Evolutionary conservation across 1,284 basidiomycete species (phyloP).

Genomic region (Porphyrellus sp.): DNA sequence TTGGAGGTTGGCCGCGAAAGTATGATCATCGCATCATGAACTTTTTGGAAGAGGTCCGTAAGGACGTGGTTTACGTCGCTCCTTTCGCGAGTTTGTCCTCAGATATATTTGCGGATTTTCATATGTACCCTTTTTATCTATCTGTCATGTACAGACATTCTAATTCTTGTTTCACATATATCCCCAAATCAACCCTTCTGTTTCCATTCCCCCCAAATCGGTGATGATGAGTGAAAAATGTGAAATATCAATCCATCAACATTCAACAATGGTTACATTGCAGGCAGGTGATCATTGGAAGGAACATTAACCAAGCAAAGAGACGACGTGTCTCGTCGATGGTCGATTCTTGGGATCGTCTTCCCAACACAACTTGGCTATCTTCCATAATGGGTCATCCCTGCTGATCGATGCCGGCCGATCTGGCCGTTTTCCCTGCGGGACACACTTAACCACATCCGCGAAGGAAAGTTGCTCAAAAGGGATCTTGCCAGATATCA

Average conservation of each 20-base stretch:
- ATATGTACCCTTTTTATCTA: conserved; percentile 17
- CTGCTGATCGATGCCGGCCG: conserved; percentile 9
- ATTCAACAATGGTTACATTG: not conserved
- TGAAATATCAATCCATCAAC: not conserved
- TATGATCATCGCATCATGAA: conserved; percentile 3
- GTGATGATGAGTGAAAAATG: not conserved
- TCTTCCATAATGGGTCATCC: conserved; percentile 19
- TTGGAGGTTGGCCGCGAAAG: not conserved
- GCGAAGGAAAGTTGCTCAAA: conserved; percentile 4
- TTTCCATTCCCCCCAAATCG: not conserved
- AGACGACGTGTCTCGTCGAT: conserved; percentile 8
- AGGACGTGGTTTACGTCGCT: not conserved
- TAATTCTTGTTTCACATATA: conserved; percentile 25
- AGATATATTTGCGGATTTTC: conserved; percentile 11
- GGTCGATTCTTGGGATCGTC: conserved; percentile 13
- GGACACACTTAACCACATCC: conserved; percentile 2
- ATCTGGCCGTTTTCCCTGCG: not conserved
- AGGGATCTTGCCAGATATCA: conserved; percentile 25
- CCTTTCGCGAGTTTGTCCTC: not conserved
- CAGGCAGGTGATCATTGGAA: not conserved
- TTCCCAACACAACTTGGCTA: conserved; percentile 13
- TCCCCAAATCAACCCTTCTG: conserved; percentile 7
- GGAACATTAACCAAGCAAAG: not conserved
- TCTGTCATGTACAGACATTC: conserved; percentile 15
- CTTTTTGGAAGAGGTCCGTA: conserved; percentile 6